Evolutionary conservation across 2,329 filamentous ascomycete species (phyloP), one percentile per base, ranked within the genome.

Genomic region (Rosellinia necatrix): DNA sequence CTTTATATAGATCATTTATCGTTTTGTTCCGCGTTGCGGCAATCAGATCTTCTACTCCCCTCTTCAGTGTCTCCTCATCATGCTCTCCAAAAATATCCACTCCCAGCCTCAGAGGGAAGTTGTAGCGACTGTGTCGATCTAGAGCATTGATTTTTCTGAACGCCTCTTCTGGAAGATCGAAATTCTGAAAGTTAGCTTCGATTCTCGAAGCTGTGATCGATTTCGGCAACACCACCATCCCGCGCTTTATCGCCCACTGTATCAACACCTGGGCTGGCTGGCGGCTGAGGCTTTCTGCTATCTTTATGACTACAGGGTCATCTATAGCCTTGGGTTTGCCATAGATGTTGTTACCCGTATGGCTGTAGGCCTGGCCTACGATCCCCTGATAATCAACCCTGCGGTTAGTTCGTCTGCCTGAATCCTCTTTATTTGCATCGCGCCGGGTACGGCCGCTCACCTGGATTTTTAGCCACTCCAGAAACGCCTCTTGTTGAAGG

Each of bases 291-390:
- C 77, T 73, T 58, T 81, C 76, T 29, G 82, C 83, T 37, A 85
- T 74, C 40, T 77, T 75, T 59, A 79, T 74, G 46, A 86, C 72
- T 30, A 72, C 74, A 2, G 74, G 71, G 57, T 80, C 81, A 59
- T 81, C 78, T 49, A 83, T 51, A 3, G 48, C 51, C 43, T 54
- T 53, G 13, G 55, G 53, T 42, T 60, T 50, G 25, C 53, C 71
- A 61, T 74, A 72, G 40, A 73, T 72, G 66, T 84, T 78, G 17
- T 85, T 84, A 2, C 85, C 86, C 47, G 88, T 85, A 5, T 83
- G 84, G 13, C 83, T 86, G 40, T 63, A 60, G n/a, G 60, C 58
- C 17, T 58, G 49, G 7, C 61, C 56, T 0, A 63, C 53, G 29
- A 62, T 62, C 19, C 46, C 25, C 59, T 60, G 37, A 27, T 24